Percentiles rank a stretch among this genome's conserved stretches.
Evolutionary conservation across 306 rosid genomes (phyloP).

Genomic region (Purshia tridentata): DNA sequence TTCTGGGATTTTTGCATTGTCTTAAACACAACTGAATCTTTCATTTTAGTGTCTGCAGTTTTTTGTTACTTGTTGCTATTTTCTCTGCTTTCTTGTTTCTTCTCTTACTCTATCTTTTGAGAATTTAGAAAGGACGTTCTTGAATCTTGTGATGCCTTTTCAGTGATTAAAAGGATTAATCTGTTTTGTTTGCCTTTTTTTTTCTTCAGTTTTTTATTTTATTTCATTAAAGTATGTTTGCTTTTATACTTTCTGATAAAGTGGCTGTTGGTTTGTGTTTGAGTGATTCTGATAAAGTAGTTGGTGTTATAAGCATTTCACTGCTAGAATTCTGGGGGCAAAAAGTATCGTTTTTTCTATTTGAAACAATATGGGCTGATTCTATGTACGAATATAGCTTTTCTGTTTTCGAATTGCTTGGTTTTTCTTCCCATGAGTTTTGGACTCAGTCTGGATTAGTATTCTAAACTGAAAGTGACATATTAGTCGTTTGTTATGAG

Average conservation of each 20-base stretch:
- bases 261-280: conserved; percentile 2
- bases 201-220: background rate
- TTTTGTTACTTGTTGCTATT: background rate
- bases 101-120: background rate
- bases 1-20: background rate
- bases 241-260: background rate
- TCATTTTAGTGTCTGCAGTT: background rate
- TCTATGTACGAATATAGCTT: background rate
- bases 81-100: background rate
- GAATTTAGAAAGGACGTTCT: conserved; percentile 1
- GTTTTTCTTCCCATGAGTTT: background rate
- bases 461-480: background rate
- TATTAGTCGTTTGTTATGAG: background rate
- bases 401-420: background rate
- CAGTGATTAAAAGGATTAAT: background rate
- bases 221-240: background rate
- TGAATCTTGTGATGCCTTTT: conserved; percentile 17
- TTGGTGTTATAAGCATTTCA: background rate
- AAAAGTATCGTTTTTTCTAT: background rate
- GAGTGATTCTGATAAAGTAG: background rate
- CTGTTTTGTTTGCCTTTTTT: background rate
- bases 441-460: background rate
- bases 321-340: background rate
- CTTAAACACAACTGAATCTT: background rate
- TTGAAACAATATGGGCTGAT: background rate